A percentile compares a stretch with the other conserved stretches of the same genome.
phyloP scores from a whole-genome alignment of 2,329 filamentous ascomycete genomes.

The Phyllosticta citriasiana region DNA sequence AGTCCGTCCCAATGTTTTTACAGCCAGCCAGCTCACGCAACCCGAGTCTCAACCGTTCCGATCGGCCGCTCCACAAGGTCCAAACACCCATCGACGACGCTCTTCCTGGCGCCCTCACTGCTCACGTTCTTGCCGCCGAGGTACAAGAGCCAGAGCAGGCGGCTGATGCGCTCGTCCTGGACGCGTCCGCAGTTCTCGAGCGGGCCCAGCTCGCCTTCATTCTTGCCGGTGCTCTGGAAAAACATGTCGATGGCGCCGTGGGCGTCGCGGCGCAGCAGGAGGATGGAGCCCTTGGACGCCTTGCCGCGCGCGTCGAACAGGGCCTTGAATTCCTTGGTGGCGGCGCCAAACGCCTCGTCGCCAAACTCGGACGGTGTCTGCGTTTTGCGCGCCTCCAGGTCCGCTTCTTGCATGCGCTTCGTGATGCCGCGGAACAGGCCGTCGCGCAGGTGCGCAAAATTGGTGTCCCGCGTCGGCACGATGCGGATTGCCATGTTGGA shows the following conservation, averaged over 20 bases:
- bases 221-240: slow-evolving; percentile 43
- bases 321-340: slow-evolving; percentile 67
- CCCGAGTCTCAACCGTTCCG: slow-evolving; percentile 74
- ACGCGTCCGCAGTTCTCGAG: slow-evolving; percentile 59
- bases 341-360: slow-evolving; percentile 66
- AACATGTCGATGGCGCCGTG: slow-evolving; percentile 48
- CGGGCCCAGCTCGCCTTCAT: slow-evolving; percentile 32
- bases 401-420: slow-evolving; percentile 52
- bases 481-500: slow-evolving; percentile 64
- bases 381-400: slow-evolving; percentile 34
- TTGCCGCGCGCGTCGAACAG: slow-evolving; percentile 70
- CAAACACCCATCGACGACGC: slow-evolving; percentile 78
- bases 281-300: slow-evolving; percentile 68
- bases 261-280: slow-evolving; percentile 61
- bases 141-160: slow-evolving; percentile 83
- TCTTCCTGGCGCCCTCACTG: slow-evolving; percentile 69
- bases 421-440: slow-evolving; percentile 82
- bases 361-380: slow-evolving; percentile 39
- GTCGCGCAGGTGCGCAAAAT: slow-evolving; percentile 86
- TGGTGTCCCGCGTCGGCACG: slow-evolving; percentile 83
- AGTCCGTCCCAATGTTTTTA: neutral
- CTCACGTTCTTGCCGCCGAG: slow-evolving; percentile 78
- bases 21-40: slow-evolving; percentile 33
- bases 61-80: slow-evolving; percentile 80
- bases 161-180: slow-evolving; percentile 66